Base-by-base conservation (phyloP, 2,329 filamentous ascomycete species). In the Botrytis deweyae region DNA sequence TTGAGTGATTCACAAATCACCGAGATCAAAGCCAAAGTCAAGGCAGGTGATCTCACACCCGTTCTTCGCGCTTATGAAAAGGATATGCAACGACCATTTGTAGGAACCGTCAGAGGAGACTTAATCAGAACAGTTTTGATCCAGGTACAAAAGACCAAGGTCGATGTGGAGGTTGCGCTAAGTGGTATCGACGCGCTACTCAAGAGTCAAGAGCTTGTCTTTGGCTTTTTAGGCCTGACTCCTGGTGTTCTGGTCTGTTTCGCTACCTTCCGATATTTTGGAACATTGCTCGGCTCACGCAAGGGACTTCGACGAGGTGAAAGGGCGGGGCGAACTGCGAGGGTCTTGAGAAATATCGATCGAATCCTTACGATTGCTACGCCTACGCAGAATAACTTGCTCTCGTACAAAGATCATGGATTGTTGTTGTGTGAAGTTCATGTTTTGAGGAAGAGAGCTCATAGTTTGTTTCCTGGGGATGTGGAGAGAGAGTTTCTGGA, bases 61-160 rank as follows among this genome's bases (percentile, higher is more conserved):
- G 93, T 99, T 0, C 86, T 99, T 33, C 92, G 88, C 78, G 96
- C 95, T 0, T 99, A 97, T 81, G 96, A 99, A 81, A 91, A 92
- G 80, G 95, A 98, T 78, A 86, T 99, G 61, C 89, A 92, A 70
- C 92, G 86, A 65, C 96, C 96, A 1, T 90, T 99, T 75, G 86
- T 91, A 72, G 95, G 95, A 12, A 93, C 95, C 0, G 83, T 99
- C 29, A 89, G 90, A 44, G 96, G 96, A 18, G 95, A 98, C 79
- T 87, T 99, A 42, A 88, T 98, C 52, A 91, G 95, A 70, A 94
- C 95, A 7, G 88, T 99, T 42, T 86, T 99, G 63, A 98, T 99
- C 72, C 96, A 99, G 81, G 91, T 99, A 55, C 96, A 99, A 80
- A 99, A 99, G 87, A 98, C 96, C 36, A 99, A 99, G 85, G 96